phyloP scores from a whole-genome alignment of 441 rosid species.

The Bocquillonia castaneifolia region DNA sequence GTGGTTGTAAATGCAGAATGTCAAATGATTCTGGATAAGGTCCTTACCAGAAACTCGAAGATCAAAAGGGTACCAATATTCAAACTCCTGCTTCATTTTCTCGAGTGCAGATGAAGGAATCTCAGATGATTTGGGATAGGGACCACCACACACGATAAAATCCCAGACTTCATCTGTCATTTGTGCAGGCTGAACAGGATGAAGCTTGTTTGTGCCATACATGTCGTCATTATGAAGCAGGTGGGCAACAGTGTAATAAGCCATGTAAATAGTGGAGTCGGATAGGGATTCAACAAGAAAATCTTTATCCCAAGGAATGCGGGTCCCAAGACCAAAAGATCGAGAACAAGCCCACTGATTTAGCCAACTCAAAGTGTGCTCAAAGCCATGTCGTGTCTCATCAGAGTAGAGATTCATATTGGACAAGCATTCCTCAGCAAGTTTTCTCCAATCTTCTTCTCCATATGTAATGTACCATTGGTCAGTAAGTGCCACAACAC shows the following conservation, averaged over 20 bases:
- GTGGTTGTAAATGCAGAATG: constrained; percentile 85
- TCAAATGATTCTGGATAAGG: constrained; percentile 89
- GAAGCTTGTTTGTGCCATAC: constrained; percentile 45
- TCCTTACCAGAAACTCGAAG: constrained; percentile 96
- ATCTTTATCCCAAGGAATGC: constrained; percentile 89
- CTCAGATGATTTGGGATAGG: constrained; percentile 57
- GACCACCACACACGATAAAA: constrained; percentile 69
- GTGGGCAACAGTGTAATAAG: constrained; percentile 84
- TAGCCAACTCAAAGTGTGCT: constrained; percentile 87
- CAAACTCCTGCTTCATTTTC: constrained; percentile 91
- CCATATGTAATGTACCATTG: constrained; percentile 96
- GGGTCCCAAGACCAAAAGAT: constrained; percentile 92
- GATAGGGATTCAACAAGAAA: constrained; percentile 91
- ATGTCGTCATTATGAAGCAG: constrained; percentile 71
- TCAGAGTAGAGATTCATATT: constrained; percentile 75
- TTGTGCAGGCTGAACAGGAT: constrained; percentile 53
- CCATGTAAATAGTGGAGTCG: constrained; percentile 93
- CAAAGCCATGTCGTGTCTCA: constrained; percentile 80
- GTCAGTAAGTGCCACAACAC: constrained; percentile 96
- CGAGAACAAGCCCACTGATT: constrained; percentile 99
- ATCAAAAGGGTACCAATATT: constrained; percentile 95
- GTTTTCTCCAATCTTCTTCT: constrained; percentile 69
- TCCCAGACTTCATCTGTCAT: constrained; percentile 95
- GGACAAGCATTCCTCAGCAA: constrained; percentile 76
- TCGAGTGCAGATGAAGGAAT: constrained; percentile 52